phyloP scores from a whole-genome alignment of 2,329 filamentous ascomycete species.

The Cladorrhinum sp. region DNA sequence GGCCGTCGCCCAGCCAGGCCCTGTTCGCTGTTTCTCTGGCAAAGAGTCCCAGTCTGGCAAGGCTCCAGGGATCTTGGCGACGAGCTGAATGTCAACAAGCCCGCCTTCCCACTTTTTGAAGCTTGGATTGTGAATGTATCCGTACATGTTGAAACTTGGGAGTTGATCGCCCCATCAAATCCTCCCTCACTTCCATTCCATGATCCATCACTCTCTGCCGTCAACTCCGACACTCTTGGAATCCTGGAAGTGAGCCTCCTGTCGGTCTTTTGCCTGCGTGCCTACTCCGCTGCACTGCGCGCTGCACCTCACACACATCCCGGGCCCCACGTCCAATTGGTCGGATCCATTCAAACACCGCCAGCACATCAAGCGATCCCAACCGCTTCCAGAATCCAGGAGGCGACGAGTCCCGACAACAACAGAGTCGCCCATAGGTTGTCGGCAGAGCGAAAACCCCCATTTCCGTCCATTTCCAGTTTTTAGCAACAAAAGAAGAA shows the following conservation, averaged over 20 bases:
- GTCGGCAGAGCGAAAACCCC: slow-evolving; percentile 12
- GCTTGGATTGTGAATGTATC: too few species aligned
- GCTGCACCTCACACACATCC: slow-evolving; percentile 16
- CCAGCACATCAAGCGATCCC: slow-evolving; percentile 34
- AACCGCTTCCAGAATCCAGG: neutral
- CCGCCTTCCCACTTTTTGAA: slow-evolving; percentile 1
- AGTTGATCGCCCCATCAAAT: slow-evolving; percentile 2
- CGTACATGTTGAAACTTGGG: neutral
- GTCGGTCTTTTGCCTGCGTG: slow-evolving; percentile 16
- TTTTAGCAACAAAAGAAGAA: neutral
- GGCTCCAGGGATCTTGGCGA: slow-evolving; percentile 19
- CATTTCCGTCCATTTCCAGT: neutral
- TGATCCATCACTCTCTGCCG: neutral
- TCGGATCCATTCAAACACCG: slow-evolving; percentile 27
- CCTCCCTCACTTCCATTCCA: neutral
- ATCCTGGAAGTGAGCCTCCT: slow-evolving; percentile 5
- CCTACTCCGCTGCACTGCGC: slow-evolving; percentile 30
- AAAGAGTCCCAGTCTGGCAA: slow-evolving; percentile 2
- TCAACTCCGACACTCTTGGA: slow-evolving; percentile 15
- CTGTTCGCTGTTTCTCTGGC: slow-evolving; percentile 1
- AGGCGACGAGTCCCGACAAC: slow-evolving; percentile 31
- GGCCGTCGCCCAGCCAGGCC: slow-evolving; percentile 16
- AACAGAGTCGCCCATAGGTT: slow-evolving; percentile 34
- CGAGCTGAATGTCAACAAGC: slow-evolving; percentile 25
- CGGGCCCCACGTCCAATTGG: slow-evolving; percentile 30